phyloP scores from a whole-genome alignment of 2,329 filamentous ascomycete genomes.

The Periconia sp. region DNA sequence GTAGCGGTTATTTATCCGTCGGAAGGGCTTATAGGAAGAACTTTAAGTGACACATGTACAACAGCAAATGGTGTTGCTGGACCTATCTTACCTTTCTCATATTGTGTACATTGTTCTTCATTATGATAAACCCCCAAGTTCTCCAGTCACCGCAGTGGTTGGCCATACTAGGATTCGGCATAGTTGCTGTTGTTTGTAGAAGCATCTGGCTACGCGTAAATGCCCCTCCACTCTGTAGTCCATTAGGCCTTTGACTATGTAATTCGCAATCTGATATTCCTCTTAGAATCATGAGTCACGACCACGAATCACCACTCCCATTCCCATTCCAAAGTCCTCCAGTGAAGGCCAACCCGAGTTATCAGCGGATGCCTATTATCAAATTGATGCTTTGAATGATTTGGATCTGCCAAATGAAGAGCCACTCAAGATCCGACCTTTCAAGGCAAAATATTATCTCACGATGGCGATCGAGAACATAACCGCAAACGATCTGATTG shows the following conservation, averaged over 20 bases:
- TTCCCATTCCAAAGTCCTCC: neutral
- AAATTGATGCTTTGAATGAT: conserved; percentile 50
- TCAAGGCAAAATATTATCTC: conserved; percentile 63
- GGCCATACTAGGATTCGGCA: neutral
- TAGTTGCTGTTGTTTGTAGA: neutral
- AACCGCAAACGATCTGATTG: conserved; percentile 56
- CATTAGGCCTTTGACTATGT: neutral
- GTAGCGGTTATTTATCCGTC: neutral
- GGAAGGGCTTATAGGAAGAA: neutral
- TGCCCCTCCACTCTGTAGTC: neutral
- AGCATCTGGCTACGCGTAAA: neutral
- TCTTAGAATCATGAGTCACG: neutral
- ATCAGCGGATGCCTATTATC: conserved; percentile 38
- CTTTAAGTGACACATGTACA: neutral
- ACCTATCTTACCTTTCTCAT: neutral
- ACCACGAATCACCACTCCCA: neutral
- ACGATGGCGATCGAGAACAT: conserved; percentile 63
- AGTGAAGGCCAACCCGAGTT: neutral
- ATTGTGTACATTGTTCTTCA: neutral
- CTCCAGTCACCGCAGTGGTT: neutral
- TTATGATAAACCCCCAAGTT: neutral
- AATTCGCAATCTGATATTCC: neutral
- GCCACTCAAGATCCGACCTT: conserved; percentile 58
- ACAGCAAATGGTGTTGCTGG: neutral
- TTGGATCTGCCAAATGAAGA: conserved; percentile 56